Percentiles rank a stretch among this genome's conserved stretches.
Conservation (phyloP, 495 filamentous ascomycete species). For the Pseudotulostoma volvatum region DNA sequence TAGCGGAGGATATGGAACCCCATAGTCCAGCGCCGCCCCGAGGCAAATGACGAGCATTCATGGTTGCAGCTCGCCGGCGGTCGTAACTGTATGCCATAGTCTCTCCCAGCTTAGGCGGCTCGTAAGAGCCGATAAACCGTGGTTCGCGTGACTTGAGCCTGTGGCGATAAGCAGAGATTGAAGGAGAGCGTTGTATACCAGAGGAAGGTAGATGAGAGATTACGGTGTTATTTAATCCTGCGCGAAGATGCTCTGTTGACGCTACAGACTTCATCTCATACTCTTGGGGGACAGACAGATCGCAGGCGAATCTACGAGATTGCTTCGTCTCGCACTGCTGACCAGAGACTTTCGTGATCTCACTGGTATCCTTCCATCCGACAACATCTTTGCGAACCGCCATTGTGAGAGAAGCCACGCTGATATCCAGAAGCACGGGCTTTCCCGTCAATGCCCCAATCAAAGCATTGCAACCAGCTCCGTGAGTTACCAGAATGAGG, state of each 20-base stretch:
- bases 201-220: slow-evolving; percentile 15
- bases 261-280: slow-evolving; percentile 67
- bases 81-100: slow-evolving; percentile 7
- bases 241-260: slow-evolving; percentile 65
- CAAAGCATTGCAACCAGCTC: slow-evolving; percentile 93
- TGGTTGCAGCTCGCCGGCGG: slow-evolving; percentile 10
- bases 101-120: slow-evolving; percentile 12
- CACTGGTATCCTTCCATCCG: slow-evolving; percentile 12
- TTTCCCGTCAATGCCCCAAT: slow-evolving; percentile 81
- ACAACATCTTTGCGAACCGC: slow-evolving; percentile 48
- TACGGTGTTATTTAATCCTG: slow-evolving; percentile 24
- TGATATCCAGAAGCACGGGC: slow-evolving; percentile 76
- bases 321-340: background rate
- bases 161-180: slow-evolving; percentile 13
- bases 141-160: slow-evolving; percentile 14
- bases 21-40: slow-evolving; percentile 2
- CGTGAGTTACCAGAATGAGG: slow-evolving; percentile 85
- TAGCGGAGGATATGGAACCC: slow-evolving; percentile 1
- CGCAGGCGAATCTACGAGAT: slow-evolving; percentile 13
- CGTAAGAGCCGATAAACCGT: slow-evolving; percentile 9
- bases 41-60: slow-evolving; percentile 1
- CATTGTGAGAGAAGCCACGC: slow-evolving; percentile 80
- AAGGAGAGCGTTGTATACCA: slow-evolving; percentile 9
- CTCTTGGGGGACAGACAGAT: slow-evolving; percentile 32
- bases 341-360: background rate